Conservation (phyloP, 371 early-diverging fungal species). For the Mortierella sp. region DNA sequence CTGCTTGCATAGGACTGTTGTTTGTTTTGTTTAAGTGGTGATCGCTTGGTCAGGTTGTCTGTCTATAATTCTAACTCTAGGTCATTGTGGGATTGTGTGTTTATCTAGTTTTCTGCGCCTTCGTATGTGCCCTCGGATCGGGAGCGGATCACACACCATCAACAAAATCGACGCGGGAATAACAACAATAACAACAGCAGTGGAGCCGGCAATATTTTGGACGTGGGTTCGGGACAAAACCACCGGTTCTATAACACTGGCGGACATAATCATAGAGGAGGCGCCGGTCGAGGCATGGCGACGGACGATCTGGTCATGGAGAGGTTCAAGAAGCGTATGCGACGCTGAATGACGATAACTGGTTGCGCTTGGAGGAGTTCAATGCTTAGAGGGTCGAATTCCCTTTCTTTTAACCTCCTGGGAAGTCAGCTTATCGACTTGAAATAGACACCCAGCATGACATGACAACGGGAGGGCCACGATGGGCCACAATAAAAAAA, state of each 20-base stretch:
- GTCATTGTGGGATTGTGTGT: neutral
- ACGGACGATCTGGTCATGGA: constrained; percentile 85
- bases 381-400: too few relatives aligned
- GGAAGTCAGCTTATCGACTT: too few relatives aligned
- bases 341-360: constrained; percentile 12
- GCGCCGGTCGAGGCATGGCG: constrained; percentile 64
- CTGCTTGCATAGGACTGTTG: constrained; percentile 29
- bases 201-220: constrained; percentile 5
- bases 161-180: constrained; percentile 30
- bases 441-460: too few relatives aligned
- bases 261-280: constrained; percentile 19
- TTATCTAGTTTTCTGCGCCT: constrained; percentile 25
- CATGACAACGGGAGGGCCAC: too few relatives aligned
- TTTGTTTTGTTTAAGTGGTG: neutral
- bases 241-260: constrained; percentile 38
- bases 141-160: constrained; percentile 44
- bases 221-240: constrained; percentile 19
- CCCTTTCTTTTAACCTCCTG: too few relatives aligned
- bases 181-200: constrained; percentile 21
- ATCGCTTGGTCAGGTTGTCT: neutral
- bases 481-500: too few relatives aligned
- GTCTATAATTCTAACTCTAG: constrained; percentile 13
- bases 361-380: too few relatives aligned
- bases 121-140: constrained; percentile 46
- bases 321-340: constrained; percentile 83